phyloP scores from a whole-genome alignment of 2,329 filamentous ascomycete species.

The Aspergillus bombycis region DNA sequence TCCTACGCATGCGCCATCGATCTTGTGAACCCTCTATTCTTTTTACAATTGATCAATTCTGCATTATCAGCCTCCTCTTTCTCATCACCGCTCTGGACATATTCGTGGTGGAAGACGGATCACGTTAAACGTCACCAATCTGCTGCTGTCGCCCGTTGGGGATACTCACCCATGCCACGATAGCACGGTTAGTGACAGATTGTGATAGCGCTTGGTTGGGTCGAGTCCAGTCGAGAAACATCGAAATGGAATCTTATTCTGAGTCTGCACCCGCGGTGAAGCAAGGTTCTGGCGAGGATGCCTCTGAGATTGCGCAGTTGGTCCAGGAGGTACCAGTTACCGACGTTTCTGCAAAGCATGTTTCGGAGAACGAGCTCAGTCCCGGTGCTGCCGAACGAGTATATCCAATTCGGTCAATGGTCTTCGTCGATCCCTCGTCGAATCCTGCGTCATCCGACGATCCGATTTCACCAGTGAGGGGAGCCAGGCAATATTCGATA shows the following conservation, averaged over 20 bases:
- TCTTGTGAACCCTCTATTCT: not conserved
- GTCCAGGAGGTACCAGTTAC: not conserved
- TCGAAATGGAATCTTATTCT: constrained; percentile 5
- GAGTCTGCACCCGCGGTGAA: not conserved
- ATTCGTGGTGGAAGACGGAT: too few relatives aligned
- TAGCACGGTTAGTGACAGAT: not conserved
- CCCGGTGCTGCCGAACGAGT: constrained; percentile 60
- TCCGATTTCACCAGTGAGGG: constrained; percentile 25
- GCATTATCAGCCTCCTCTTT: not conserved
- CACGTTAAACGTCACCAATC: too few relatives aligned
- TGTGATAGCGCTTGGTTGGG: not conserved
- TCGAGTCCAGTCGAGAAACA: not conserved
- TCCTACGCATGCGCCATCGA: not conserved
- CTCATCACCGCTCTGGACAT: too few relatives aligned
- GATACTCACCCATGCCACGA: not conserved
- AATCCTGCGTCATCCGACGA: constrained; percentile 32
- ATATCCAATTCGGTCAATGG: constrained; percentile 79
- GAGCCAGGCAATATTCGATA: constrained; percentile 31
- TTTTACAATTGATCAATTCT: not conserved
- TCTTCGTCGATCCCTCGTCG: constrained; percentile 66
- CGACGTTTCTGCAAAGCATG: not conserved
- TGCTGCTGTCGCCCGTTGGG: not conserved
- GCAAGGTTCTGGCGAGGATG: not conserved
- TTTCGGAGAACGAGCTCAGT: not conserved
- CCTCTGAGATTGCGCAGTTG: not conserved